These are phyloP conservation scores for Starmerella davenportii DNA, from an alignment of 805 yeast species.

Conservation along the genomic window DNA sequence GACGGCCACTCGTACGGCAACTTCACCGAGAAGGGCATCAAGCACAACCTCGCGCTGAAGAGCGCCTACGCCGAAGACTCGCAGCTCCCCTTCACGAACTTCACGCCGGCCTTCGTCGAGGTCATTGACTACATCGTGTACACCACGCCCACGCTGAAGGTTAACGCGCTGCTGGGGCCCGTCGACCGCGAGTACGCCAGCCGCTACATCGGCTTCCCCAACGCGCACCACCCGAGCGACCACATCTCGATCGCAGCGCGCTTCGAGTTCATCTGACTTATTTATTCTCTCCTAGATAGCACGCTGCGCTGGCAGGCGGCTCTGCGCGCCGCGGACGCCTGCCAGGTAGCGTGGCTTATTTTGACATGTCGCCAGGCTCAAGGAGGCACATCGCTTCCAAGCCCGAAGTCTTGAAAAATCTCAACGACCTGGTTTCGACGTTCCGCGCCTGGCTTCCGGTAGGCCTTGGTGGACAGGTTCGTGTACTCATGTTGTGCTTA, in stretches of 20 bases:
- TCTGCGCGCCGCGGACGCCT: too few species aligned
- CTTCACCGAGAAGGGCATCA: slow-evolving; percentile 75
- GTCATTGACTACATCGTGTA: slow-evolving; percentile 94
- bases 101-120: slow-evolving; percentile 82
- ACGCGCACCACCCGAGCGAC: slow-evolving; percentile 84
- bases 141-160: slow-evolving; percentile 61
- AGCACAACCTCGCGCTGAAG: slow-evolving; percentile 61
- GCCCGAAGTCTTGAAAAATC: too few species aligned
- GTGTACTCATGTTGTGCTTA: too few species aligned
- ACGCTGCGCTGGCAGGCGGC: too few species aligned
- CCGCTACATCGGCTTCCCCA: slow-evolving; percentile 80
- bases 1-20: slow-evolving; percentile 79
- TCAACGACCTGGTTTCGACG: too few species aligned
- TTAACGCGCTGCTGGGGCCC: slow-evolving; percentile 70
- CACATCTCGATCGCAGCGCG: slow-evolving; percentile 75
- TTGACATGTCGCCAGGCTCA: too few species aligned
- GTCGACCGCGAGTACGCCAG: slow-evolving; percentile 62
- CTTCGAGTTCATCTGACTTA: slow-evolving; percentile 37
- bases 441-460: too few species aligned
- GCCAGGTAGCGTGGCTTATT: too few species aligned
- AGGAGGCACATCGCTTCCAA: too few species aligned
- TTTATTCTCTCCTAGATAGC: too few species aligned
- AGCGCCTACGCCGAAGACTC: slow-evolving; percentile 73
- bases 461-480: too few species aligned
- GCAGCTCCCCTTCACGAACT: slow-evolving; percentile 86